Conservation (phyloP, 768 basidiomycete species). For the Cyclocybe aegerita region DNA sequence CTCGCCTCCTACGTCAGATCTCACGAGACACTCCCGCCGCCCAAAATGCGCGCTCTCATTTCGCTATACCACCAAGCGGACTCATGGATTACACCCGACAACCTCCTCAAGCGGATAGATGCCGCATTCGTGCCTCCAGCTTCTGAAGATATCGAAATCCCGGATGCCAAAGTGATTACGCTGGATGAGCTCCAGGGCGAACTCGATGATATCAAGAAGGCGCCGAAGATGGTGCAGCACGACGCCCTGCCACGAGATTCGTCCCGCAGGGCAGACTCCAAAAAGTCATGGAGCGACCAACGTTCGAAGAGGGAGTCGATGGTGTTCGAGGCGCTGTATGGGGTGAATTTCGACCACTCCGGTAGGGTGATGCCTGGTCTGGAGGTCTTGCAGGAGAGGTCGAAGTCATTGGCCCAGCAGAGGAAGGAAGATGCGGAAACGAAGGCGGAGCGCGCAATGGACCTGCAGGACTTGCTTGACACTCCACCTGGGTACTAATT, state of each 20-base stretch:
- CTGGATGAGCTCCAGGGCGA: conserved; percentile 14
- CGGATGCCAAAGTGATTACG: conserved; percentile 2
- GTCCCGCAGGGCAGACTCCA: not conserved
- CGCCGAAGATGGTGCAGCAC: conserved; percentile 41
- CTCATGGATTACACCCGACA: conserved; percentile 69
- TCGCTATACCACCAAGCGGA: conserved; percentile 77
- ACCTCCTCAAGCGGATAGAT: conserved; percentile 64
- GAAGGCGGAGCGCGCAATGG: not conserved
- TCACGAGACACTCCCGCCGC: conserved; percentile 43
- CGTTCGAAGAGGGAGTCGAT: conserved; percentile 34
- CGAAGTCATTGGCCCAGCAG: conserved; percentile 12
- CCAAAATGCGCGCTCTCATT: conserved; percentile 71
- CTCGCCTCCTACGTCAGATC: conserved; percentile 21
- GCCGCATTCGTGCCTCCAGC: conserved; percentile 46
- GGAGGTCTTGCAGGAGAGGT: conserved; percentile 44
- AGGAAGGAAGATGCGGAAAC: conserved; percentile 17
- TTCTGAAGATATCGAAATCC: not conserved
- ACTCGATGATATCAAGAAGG: conserved; percentile 23
- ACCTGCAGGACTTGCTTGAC: not conserved
- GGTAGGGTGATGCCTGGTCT: conserved; percentile 38
- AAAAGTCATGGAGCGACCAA: conserved; percentile 27
- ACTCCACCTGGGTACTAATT: not conserved
- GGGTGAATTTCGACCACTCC: conserved; percentile 31
- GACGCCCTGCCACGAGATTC: conserved; percentile 18
- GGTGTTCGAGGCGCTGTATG: conserved; percentile 55